A percentile compares a stretch with the other conserved stretches of the same genome.
phyloP scores from a whole-genome alignment of 2,329 filamentous ascomycete genomes.

The Aspergillus awamori region DNA sequence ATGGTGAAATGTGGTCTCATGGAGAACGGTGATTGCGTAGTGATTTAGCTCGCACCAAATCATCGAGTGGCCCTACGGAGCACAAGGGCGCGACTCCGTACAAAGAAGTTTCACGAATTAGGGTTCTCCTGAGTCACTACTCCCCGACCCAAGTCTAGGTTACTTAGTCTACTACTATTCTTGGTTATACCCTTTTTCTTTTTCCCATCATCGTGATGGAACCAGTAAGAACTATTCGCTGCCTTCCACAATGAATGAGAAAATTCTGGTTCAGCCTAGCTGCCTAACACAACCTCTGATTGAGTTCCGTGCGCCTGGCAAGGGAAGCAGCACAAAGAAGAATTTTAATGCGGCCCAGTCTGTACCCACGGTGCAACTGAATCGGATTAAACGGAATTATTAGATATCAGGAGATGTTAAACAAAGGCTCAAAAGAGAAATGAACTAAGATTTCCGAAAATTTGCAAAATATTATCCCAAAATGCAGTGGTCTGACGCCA shows the following conservation, averaged over 20 bases:
- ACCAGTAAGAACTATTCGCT: not conserved
- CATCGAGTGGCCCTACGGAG: constrained; percentile 6
- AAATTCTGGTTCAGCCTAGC: constrained; percentile 3
- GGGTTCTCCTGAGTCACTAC: constrained; percentile 9
- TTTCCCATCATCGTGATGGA: not conserved
- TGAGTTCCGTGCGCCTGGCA: too few relatives aligned
- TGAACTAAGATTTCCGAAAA: too few relatives aligned
- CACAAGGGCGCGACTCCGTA: constrained; percentile 8
- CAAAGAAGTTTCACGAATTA: not conserved
- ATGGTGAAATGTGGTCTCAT: constrained; percentile 12
- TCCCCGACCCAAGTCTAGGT: not conserved
- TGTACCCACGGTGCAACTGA: not conserved
- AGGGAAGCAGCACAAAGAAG: not conserved
- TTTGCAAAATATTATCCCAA: not conserved
- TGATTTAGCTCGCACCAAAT: not conserved
- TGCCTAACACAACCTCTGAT: not conserved
- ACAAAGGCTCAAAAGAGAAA: not conserved
- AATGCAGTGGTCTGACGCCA: constrained; percentile 8
- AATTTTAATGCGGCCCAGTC: not conserved
- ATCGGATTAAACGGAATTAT: not conserved
- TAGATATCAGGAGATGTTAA: not conserved
- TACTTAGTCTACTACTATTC: not conserved
- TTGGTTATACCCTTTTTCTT: not conserved
- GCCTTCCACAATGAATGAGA: not conserved
- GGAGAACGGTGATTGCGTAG: constrained; percentile 8